Conservation (phyloP, 495 filamentous ascomycete genomes). For the Corynascus novoguineensis region DNA sequence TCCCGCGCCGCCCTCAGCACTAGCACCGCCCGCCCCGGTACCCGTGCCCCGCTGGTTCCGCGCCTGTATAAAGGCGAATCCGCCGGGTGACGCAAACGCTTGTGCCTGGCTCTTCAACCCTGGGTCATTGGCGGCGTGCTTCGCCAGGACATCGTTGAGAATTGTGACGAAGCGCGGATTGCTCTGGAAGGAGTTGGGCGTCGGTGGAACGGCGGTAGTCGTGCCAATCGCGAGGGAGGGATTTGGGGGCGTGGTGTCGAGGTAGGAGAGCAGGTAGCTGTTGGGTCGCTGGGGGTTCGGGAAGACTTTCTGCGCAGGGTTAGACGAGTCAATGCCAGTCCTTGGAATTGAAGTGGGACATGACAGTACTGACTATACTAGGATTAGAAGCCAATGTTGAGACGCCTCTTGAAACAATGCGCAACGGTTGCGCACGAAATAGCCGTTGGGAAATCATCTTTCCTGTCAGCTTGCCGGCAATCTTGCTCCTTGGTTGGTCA, state of each 20-base stretch:
- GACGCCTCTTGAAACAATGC: slow-evolving; percentile 14
- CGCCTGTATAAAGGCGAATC: slow-evolving; percentile 46
- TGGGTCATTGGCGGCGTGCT: slow-evolving; percentile 68
- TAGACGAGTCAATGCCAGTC: neutral
- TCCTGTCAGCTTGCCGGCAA: too few relatives aligned
- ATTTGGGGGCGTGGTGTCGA: slow-evolving; percentile 68
- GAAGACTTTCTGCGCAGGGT: slow-evolving; percentile 61
- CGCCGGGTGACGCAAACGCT: slow-evolving; percentile 72
- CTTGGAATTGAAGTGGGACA: slow-evolving; percentile 1
- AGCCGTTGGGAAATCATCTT: slow-evolving; percentile 23
- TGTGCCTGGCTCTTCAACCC: slow-evolving; percentile 67
- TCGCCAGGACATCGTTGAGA: slow-evolving; percentile 64
- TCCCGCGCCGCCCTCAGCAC: slow-evolving; percentile 74
- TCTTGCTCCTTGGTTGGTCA: neutral
- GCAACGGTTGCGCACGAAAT: slow-evolving; percentile 6
- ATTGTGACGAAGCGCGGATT: slow-evolving; percentile 72
- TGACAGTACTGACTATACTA: slow-evolving; percentile 42
- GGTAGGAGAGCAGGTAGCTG: slow-evolving; percentile 62
- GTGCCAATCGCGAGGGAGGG: slow-evolving; percentile 68
- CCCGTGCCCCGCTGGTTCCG: slow-evolving; percentile 35
- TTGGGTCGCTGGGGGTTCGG: slow-evolving; percentile 42
- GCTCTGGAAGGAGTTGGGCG: slow-evolving; percentile 65
- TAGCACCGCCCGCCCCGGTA: slow-evolving; percentile 66
- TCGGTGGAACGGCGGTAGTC: slow-evolving; percentile 66
- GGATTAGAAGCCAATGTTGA: slow-evolving; percentile 41